These are phyloP conservation scores for Penicillium daleae DNA, from an alignment of 495 filamentous ascomycete genomes.

Conservation along the genomic window DNA sequence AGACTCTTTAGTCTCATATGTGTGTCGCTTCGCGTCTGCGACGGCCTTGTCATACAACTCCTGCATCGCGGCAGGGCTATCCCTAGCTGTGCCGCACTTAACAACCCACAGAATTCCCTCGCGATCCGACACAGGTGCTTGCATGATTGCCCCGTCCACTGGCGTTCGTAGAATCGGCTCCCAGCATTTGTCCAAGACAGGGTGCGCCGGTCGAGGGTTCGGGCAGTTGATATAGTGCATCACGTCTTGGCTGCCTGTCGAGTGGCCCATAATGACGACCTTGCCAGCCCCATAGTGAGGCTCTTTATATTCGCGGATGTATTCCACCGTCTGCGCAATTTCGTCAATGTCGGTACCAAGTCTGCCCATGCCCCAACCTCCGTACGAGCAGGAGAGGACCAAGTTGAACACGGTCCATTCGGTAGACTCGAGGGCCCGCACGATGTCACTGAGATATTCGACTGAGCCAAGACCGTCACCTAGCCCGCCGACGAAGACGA, in stretches of 20 bases:
- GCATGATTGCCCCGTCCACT: slow-evolving; percentile 81
- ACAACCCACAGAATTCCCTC: slow-evolving; percentile 61
- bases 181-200: slow-evolving; percentile 37
- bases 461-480: slow-evolving; percentile 72
- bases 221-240: slow-evolving; percentile 66
- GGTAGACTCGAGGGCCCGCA: slow-evolving; percentile 52
- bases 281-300: slow-evolving; percentile 31
- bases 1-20: slow-evolving; percentile 23
- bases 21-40: slow-evolving; percentile 27
- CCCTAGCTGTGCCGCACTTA: slow-evolving; percentile 34
- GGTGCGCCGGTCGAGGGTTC: slow-evolving; percentile 38
- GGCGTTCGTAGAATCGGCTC: slow-evolving; percentile 34
- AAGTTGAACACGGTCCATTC: slow-evolving; percentile 61
- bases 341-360: slow-evolving; percentile 70
- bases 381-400: slow-evolving; percentile 63
- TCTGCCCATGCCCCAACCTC: slow-evolving; percentile 68
- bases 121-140: slow-evolving; percentile 79
- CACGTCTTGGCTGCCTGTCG: slow-evolving; percentile 82
- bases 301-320: slow-evolving; percentile 54
- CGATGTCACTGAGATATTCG: slow-evolving; percentile 54
- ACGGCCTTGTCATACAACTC: slow-evolving; percentile 36
- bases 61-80: slow-evolving; percentile 32
- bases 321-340: slow-evolving; percentile 64
- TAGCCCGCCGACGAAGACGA: slow-evolving; percentile 48
- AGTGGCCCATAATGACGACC: slow-evolving; percentile 69